Conservation (phyloP, 2,329 filamentous ascomycete genomes). For the Trichophaea hybrida region DNA sequence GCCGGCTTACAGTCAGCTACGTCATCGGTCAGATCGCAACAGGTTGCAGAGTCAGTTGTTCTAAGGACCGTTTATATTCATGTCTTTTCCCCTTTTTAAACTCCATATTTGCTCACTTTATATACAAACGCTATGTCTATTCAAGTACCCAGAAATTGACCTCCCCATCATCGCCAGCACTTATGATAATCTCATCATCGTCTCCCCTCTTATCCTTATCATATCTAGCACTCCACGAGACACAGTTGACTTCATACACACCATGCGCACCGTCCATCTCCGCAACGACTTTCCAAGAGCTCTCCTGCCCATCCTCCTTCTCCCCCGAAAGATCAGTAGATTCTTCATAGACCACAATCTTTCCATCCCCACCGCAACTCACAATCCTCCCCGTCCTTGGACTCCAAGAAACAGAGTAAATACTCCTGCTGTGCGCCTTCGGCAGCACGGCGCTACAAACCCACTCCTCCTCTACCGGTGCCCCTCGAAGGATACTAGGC, state of each 20-base stretch:
- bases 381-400: constrained; percentile 59
- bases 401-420: constrained; percentile 82
- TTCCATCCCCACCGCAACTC: constrained; percentile 79
- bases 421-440: constrained; percentile 56
- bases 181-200: constrained; percentile 71
- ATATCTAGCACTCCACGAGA: constrained; percentile 68
- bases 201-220: constrained; percentile 48
- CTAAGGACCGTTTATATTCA: no score
- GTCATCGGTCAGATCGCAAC: no score
- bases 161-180: constrained; percentile 81
- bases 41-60: no score
- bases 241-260: constrained; percentile 87
- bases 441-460: constrained; percentile 62
- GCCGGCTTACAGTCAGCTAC: no score
- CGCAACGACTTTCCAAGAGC: constrained; percentile 58
- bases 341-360: constrained; percentile 66
- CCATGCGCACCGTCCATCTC: constrained; percentile 65
- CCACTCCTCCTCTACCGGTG: constrained; percentile 69
- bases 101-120: no score
- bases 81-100: no score
- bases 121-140: neutral
- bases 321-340: constrained; percentile 23
- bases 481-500: constrained; percentile 74
- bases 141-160: constrained; percentile 57
- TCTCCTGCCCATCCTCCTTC: constrained; percentile 24